phyloP scores from a whole-genome alignment of 2,329 filamentous ascomycete genomes.

The Fusarium concolor region DNA sequence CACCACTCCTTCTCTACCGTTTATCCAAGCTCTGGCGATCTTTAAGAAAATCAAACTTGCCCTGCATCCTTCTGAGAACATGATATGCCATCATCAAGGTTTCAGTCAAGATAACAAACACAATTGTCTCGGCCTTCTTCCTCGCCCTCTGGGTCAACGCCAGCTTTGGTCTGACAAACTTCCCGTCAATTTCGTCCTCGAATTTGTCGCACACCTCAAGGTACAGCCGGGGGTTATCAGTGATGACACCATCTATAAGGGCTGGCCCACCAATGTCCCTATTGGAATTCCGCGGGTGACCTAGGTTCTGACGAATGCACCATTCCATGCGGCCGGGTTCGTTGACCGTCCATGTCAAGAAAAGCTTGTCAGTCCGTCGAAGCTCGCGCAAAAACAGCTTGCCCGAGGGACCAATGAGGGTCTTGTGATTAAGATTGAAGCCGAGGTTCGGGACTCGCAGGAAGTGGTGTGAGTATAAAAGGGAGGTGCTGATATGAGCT shows the following conservation, averaged over 20 bases:
- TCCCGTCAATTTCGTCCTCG: slow-evolving; percentile 52
- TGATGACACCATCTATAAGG: slow-evolving; percentile 82
- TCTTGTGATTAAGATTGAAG: slow-evolving; percentile 80
- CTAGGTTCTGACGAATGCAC: slow-evolving; percentile 65
- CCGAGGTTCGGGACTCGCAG: slow-evolving; percentile 72
- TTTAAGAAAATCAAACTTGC: slow-evolving; percentile 47
- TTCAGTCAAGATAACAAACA: slow-evolving; percentile 35
- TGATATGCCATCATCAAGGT: slow-evolving; percentile 42
- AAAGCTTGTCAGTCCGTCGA: slow-evolving; percentile 59
- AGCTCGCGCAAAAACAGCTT: slow-evolving; percentile 72
- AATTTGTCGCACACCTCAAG: slow-evolving; percentile 66
- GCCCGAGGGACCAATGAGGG: slow-evolving; percentile 77
- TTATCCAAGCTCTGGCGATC: slow-evolving; percentile 35
- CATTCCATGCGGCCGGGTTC: slow-evolving; percentile 82
- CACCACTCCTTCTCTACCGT: slow-evolving; percentile 6
- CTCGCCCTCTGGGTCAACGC: slow-evolving; percentile 27
- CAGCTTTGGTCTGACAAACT: slow-evolving; percentile 11
- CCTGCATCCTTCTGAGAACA: slow-evolving; percentile 42
- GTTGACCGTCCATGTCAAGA: slow-evolving; percentile 92
- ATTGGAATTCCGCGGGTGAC: slow-evolving; percentile 49
- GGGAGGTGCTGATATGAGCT: slow-evolving; percentile 76
- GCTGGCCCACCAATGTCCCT: slow-evolving; percentile 9
- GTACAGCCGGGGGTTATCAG: slow-evolving; percentile 81
- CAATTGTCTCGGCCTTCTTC: slow-evolving; percentile 31
- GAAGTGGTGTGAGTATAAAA: slow-evolving; percentile 77